Evolutionary conservation across 2,329 filamentous ascomycete genomes (phyloP).

Genomic region (Fusarium sororula): DNA sequence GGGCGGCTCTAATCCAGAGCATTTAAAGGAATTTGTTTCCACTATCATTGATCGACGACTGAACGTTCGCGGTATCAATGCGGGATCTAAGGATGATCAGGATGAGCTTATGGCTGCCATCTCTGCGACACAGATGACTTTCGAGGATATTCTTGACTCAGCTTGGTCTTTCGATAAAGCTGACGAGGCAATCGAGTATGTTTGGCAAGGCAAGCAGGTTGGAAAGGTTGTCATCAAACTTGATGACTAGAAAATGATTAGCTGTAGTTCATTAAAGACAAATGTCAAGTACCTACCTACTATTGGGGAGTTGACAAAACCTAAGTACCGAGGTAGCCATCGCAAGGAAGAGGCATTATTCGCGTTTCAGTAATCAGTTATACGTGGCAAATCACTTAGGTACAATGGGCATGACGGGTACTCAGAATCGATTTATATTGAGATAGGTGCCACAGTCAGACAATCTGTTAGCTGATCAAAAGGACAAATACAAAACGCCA

Average conservation of each 20-base stretch:
- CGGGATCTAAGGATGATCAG: slow-evolving; percentile 50
- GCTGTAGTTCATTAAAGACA: background rate
- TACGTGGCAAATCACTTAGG: background rate
- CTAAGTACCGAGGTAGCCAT: background rate
- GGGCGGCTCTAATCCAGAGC: slow-evolving; percentile 40
- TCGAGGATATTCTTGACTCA: slow-evolving; percentile 51
- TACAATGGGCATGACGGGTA: background rate
- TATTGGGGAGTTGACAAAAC: background rate
- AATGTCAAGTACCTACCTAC: background rate
- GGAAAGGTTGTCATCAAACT: slow-evolving; percentile 51
- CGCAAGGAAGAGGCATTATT: background rate
- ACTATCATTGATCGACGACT: slow-evolving; percentile 50
- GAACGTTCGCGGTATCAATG: slow-evolving; percentile 51
- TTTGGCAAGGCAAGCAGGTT: slow-evolving; percentile 55
- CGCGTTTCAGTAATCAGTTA: background rate
- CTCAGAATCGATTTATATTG: background rate
- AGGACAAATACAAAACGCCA: background rate
- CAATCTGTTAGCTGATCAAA: background rate
- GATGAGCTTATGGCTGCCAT: slow-evolving; percentile 52
- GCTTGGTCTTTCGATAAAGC: slow-evolving; percentile 51
- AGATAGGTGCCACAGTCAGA: background rate
- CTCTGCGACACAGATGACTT: slow-evolving; percentile 46
- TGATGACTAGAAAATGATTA: background rate
- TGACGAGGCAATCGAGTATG: slow-evolving; percentile 52
- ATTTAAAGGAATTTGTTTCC: slow-evolving; percentile 48